These are phyloP conservation scores for Proliferodiscus dingleyae DNA, from an alignment of 2,329 filamentous ascomycete genomes.

Conservation along the genomic window DNA sequence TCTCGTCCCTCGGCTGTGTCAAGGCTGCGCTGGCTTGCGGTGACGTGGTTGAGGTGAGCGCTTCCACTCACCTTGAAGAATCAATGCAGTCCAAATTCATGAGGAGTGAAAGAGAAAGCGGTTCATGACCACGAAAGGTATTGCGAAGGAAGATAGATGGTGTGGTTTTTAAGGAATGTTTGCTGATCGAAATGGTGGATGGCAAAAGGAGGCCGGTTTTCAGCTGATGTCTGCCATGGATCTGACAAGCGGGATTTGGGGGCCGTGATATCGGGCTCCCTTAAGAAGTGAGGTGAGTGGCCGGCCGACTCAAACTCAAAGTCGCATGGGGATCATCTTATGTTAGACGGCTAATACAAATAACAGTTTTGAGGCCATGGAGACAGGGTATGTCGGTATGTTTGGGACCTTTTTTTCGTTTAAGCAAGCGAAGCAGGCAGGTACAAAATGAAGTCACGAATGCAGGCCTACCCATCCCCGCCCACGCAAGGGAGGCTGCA, in stretches of 20 bases:
- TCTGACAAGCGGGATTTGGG: slow-evolving; percentile 4
- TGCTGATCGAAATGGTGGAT: background rate
- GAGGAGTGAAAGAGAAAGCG: background rate
- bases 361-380: too few relatives aligned
- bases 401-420: too few relatives aligned
- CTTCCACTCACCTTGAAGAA: slow-evolving; percentile 3
- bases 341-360: too few relatives aligned
- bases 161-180: too few relatives aligned
- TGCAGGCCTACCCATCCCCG: too few relatives aligned
- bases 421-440: background rate
- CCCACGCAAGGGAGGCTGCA: too few relatives aligned
- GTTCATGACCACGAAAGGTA: background rate
- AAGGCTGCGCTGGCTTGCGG: slow-evolving; percentile 3
- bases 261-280: background rate
- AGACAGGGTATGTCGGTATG: too few relatives aligned
- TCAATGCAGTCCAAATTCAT: slow-evolving; percentile 7
- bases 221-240: slow-evolving; percentile 1
- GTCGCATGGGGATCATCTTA: background rate
- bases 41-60: too few relatives aligned
- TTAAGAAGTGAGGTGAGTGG: too few relatives aligned
- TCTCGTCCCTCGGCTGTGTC: background rate
- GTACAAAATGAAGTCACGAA: background rate
- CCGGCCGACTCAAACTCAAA: background rate
- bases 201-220: background rate
- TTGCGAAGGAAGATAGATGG: background rate